phyloP scores from a whole-genome alignment of 129 eudicot genomes.

The Chrysanthemum seticuspe region DNA sequence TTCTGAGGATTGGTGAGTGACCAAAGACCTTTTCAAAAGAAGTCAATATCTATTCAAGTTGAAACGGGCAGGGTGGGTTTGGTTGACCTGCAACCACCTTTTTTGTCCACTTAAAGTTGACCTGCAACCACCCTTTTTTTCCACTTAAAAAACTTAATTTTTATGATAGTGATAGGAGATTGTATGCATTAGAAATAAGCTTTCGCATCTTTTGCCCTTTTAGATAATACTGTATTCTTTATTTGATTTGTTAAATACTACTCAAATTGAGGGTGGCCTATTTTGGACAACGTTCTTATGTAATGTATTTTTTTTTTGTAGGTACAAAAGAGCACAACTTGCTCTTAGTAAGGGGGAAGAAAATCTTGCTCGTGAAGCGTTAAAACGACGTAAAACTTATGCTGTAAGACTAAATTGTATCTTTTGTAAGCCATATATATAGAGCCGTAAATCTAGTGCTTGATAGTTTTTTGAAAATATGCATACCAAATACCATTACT shows the following conservation, averaged over 20 bases:
- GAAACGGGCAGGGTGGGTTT: too few species aligned
- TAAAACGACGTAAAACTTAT: slow-evolving; percentile 91
- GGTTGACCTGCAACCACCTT: too few species aligned
- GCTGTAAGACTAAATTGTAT: slow-evolving; percentile 57
- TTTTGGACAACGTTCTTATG: neutral
- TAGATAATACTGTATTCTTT: neutral
- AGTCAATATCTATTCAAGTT: neutral
- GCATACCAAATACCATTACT: neutral
- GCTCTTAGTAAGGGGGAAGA: slow-evolving; percentile 97
- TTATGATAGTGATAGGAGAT: too few species aligned
- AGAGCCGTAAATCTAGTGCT: neutral
- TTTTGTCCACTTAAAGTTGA: too few species aligned
- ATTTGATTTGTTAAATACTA: too few species aligned
- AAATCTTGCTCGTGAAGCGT: slow-evolving; percentile 99
- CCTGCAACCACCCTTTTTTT: too few species aligned
- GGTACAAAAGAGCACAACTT: slow-evolving; percentile 94
- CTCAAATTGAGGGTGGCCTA: neutral
- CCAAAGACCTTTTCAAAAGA: neutral
- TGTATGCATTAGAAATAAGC: too few species aligned
- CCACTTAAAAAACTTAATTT: too few species aligned
- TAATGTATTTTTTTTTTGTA: slow-evolving; percentile 9
- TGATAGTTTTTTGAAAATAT: neutral
- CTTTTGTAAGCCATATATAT: neutral
- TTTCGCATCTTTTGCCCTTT: too few species aligned
- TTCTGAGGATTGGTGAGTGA: slow-evolving; percentile 85